Conservation (phyloP, 2,329 filamentous ascomycete species). For the Nannizziopsis barbatae region DNA sequence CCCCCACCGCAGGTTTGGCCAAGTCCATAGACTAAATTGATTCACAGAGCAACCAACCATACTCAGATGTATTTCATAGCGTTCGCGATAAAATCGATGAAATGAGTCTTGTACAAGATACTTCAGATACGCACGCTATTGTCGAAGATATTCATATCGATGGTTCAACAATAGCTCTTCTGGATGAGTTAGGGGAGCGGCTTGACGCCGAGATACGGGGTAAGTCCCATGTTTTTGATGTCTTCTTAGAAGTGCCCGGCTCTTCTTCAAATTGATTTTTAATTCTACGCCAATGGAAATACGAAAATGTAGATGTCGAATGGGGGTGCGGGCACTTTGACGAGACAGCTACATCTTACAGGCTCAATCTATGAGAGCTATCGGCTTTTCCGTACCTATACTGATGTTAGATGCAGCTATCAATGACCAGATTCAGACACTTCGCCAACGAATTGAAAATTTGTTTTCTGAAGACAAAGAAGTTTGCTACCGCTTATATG, state of each 20-base stretch:
- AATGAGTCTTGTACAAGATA: slow-evolving; percentile 31
- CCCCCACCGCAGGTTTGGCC: neutral
- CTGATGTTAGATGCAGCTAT: slow-evolving; percentile 17
- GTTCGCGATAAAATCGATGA: slow-evolving; percentile 36
- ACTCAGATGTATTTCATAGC: slow-evolving; percentile 25
- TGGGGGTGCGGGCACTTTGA: too few relatives aligned
- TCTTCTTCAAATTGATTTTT: too few relatives aligned
- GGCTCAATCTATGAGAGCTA: too few relatives aligned
- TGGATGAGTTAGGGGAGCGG: slow-evolving; percentile 38
- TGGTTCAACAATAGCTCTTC: slow-evolving; percentile 29
- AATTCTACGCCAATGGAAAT: neutral
- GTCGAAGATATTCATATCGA: slow-evolving; percentile 37
- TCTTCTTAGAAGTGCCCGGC: too few relatives aligned
- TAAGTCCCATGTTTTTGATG: slow-evolving; percentile 18
- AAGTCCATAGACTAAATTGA: slow-evolving; percentile 5
- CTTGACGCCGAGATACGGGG: slow-evolving; percentile 39
- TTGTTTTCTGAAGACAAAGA: slow-evolving; percentile 55
- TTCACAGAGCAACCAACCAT: slow-evolving; percentile 22
- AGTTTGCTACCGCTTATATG: slow-evolving; percentile 71
- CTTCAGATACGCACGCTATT: slow-evolving; percentile 24
- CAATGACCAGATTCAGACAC: slow-evolving; percentile 35
- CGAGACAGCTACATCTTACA: too few relatives aligned
- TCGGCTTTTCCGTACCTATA: neutral
- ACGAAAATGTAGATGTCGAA: neutral
- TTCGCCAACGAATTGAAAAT: slow-evolving; percentile 40